Percentiles rank a stretch among this genome's conserved stretches.
Conservation (phyloP, 2,329 filamentous ascomycete genomes). For the Diaporthe sp. region DNA sequence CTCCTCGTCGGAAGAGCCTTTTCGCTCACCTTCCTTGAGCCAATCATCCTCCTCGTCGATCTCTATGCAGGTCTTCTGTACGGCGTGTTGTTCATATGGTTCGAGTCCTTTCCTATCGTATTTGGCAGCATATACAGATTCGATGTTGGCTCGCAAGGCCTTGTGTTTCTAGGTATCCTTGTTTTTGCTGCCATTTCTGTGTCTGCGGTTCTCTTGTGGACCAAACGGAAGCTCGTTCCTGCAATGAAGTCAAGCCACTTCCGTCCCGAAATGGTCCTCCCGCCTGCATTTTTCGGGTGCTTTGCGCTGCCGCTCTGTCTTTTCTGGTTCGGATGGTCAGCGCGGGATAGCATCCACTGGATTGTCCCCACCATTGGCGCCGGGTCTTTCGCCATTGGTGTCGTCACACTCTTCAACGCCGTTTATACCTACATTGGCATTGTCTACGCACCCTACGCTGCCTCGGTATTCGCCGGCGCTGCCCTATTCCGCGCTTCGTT, state of each 20-base stretch:
- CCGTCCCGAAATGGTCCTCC: conserved; percentile 3
- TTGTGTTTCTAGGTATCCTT: neutral
- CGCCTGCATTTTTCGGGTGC: neutral
- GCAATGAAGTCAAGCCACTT: neutral
- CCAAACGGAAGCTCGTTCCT: neutral
- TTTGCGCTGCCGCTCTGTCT: conserved; percentile 45
- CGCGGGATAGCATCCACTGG: conserved; percentile 64
- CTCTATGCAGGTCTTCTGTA: neutral
- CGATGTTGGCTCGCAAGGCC: neutral
- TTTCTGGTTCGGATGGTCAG: conserved; percentile 75
- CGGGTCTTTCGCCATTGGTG: conserved; percentile 50
- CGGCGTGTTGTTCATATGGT: neutral
- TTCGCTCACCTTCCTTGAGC: neutral
- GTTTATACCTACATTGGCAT: neutral
- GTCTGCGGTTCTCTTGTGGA: neutral
- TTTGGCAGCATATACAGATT: conserved; percentile 3
- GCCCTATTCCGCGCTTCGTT: neutral
- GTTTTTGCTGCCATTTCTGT: neutral
- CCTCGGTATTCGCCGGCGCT: neutral
- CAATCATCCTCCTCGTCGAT: neutral
- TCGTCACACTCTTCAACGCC: neutral
- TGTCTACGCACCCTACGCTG: neutral
- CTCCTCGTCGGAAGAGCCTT: neutral
- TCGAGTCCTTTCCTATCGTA: conserved; percentile 9
- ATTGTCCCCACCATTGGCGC: conserved; percentile 64